These are phyloP conservation scores for Phytophthora pluvialis DNA, from an alignment of 352 stramenopile genomes.

Conservation along the genomic window DNA sequence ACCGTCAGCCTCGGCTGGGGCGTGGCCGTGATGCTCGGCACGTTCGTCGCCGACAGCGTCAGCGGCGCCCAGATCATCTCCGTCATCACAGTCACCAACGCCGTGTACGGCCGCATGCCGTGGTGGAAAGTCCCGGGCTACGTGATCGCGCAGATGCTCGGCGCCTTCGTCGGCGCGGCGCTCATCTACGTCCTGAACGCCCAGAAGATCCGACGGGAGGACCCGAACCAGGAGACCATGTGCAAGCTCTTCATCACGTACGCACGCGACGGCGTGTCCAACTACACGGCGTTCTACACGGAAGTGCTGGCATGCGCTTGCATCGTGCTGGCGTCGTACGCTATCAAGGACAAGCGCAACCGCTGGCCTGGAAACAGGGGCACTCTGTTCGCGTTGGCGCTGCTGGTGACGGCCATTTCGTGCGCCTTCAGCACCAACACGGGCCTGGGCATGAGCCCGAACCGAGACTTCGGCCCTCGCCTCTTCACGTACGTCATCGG, in stretches of 20 bases:
- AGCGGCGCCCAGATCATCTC: constrained; percentile 67
- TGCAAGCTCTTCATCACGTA: constrained; percentile 41
- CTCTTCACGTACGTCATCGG: constrained; percentile 37
- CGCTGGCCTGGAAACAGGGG: constrained; percentile 31
- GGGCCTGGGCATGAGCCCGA: constrained; percentile 53
- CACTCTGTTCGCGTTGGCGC: constrained; percentile 34
- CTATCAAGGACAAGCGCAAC: constrained; percentile 33
- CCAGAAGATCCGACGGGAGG: constrained; percentile 31
- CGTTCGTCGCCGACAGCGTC: constrained; percentile 47
- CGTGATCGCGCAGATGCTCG: constrained; percentile 44
- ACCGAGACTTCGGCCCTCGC: constrained; percentile 55
- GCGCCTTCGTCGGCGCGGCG: constrained; percentile 26
- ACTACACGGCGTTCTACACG: constrained; percentile 39
- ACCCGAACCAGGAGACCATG: constrained; percentile 32
- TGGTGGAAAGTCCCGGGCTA: constrained; percentile 59
- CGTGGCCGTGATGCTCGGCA: constrained; percentile 61
- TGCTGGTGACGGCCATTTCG: constrained; percentile 47
- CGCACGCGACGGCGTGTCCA: constrained; percentile 25
- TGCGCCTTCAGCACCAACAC: constrained; percentile 51
- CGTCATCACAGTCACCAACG: constrained; percentile 55
- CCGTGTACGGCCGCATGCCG: constrained; percentile 46
- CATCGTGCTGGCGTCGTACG: constrained; percentile 40
- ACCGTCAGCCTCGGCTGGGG: constrained; percentile 66
- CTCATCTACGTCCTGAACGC: constrained; percentile 39
- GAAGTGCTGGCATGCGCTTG: constrained; percentile 38